Evolutionary conservation across 2,329 filamentous ascomycete genomes (phyloP).

Genomic region (Endocalyx cinctus): DNA sequence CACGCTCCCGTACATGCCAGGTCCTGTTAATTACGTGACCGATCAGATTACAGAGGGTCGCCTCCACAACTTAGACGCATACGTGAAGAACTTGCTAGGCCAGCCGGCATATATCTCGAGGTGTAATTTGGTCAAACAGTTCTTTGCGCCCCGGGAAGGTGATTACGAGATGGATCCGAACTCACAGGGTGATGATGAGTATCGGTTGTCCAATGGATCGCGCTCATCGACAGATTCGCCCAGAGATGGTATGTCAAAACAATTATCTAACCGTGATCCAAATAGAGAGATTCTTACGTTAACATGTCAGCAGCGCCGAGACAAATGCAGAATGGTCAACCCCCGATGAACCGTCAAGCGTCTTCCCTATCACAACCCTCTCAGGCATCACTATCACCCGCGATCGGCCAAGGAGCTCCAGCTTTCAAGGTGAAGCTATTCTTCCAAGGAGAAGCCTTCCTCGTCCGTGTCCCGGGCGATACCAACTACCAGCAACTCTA

Average conservation of each 20-base stretch:
- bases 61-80: conserved; percentile 88
- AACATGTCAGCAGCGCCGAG: conserved; percentile 49
- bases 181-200: conserved; percentile 64
- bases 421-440: conserved; percentile 92
- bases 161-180: conserved; percentile 88
- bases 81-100: conserved; percentile 84
- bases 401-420: conserved; percentile 39
- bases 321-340: conserved; percentile 36
- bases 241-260: conserved; percentile 55
- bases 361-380: conserved; percentile 49
- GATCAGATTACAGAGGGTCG: conserved; percentile 93
- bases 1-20: conserved; percentile 93
- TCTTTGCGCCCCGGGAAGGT: conserved; percentile 84
- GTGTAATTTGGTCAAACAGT: conserved; percentile 78
- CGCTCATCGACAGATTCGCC: conserved; percentile 63
- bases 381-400: conserved; percentile 52
- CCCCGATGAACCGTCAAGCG: conserved; percentile 37
- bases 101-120: conserved; percentile 81
- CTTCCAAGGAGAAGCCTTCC: conserved; percentile 87
- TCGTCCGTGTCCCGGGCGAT: conserved; percentile 80
- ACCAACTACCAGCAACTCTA: conserved; percentile 74
- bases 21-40: conserved; percentile 96
- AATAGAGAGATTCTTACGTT: conserved; percentile 53
- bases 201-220: conserved; percentile 68
- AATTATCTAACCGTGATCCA: conserved; percentile 61